A percentile compares a stretch with the other conserved stretches of the same genome.
phyloP scores from a whole-genome alignment of 768 basidiomycete genomes.

The Termitomyces sp. region DNA sequence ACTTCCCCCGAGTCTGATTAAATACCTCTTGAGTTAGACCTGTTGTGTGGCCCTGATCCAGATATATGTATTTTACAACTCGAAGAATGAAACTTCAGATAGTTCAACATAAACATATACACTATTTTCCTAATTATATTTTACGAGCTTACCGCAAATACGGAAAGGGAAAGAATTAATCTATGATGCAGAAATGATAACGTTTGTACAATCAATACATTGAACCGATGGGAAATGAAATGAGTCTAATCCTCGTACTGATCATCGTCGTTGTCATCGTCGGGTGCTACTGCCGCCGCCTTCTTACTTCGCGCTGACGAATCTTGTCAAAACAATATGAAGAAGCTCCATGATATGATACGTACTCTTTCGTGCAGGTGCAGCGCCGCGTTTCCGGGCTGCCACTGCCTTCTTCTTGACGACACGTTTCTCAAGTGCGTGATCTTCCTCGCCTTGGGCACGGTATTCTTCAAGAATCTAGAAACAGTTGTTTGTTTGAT shows the following conservation, averaged over 20 bases:
- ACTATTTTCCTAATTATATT: background rate
- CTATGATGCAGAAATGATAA: background rate
- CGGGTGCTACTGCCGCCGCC: background rate
- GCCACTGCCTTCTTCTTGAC: slow-evolving; percentile 79
- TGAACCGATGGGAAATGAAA: background rate
- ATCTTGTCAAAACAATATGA: background rate
- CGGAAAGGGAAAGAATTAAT: background rate
- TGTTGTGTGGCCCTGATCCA: too few relatives aligned
- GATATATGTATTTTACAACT: too few relatives aligned
- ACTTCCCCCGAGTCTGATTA: slow-evolving; percentile 7
- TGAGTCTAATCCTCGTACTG: slow-evolving; percentile 10
- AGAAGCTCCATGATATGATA: background rate
- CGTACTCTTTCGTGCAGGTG: slow-evolving; percentile 42
- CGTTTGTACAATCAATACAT: background rate
- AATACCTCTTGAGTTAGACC: background rate
- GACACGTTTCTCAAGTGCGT: slow-evolving; percentile 84
- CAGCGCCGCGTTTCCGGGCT: slow-evolving; percentile 53
- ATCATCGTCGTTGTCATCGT: slow-evolving; percentile 15
- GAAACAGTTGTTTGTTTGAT: background rate
- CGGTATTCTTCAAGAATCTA: slow-evolving; percentile 85
- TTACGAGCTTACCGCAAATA: too few relatives aligned
- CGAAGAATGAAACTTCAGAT: background rate
- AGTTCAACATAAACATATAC: background rate
- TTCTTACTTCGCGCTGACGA: slow-evolving; percentile 13
- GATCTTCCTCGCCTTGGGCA: slow-evolving; percentile 86